Percentiles rank a stretch among this genome's conserved stretches.
Conservation (phyloP, 1,139 yeast genomes). For the Yarrowia galli region DNA sequence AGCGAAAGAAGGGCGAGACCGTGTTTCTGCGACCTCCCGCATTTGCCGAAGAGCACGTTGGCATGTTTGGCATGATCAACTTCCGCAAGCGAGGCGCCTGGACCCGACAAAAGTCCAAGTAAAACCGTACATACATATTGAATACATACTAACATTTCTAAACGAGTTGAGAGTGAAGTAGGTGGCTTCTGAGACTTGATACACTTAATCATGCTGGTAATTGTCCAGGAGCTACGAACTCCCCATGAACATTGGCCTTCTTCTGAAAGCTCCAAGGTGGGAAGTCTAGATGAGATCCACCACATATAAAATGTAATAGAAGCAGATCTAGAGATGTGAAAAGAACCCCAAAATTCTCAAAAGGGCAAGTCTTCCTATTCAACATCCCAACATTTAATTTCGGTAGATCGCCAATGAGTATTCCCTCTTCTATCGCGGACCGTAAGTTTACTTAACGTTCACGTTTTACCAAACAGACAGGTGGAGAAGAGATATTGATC, state of each 20-base stretch:
- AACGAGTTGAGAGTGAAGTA: background rate
- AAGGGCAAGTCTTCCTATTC: background rate
- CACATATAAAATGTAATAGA: too few species aligned
- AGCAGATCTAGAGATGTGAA: too few species aligned
- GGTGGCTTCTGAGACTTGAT: too few species aligned
- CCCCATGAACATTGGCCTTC: too few species aligned
- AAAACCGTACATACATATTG: conserved; percentile 9
- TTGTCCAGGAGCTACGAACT: too few species aligned
- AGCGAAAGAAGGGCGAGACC: conserved; percentile 33
- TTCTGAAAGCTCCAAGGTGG: too few species aligned
- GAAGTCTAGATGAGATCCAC: too few species aligned
- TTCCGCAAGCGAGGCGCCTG: conserved; percentile 36
- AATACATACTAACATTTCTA: conserved; percentile 3
- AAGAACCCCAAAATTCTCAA: background rate
- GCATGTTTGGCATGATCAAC: conserved; percentile 37
- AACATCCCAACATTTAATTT: background rate
- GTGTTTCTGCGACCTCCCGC: conserved; percentile 20
- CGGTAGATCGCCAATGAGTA: background rate
- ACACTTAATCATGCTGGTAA: too few species aligned
- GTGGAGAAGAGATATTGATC: background rate
- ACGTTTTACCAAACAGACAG: background rate
- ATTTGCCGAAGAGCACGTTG: conserved; percentile 25
- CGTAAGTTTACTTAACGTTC: background rate
- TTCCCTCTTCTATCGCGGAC: background rate
- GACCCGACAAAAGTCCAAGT: conserved; percentile 34